Percentiles rank a stretch among this genome's conserved stretches.
Evolutionary conservation across 2,329 filamentous ascomycete species (phyloP).

Genomic region (Hymenoscyphus scutula): DNA sequence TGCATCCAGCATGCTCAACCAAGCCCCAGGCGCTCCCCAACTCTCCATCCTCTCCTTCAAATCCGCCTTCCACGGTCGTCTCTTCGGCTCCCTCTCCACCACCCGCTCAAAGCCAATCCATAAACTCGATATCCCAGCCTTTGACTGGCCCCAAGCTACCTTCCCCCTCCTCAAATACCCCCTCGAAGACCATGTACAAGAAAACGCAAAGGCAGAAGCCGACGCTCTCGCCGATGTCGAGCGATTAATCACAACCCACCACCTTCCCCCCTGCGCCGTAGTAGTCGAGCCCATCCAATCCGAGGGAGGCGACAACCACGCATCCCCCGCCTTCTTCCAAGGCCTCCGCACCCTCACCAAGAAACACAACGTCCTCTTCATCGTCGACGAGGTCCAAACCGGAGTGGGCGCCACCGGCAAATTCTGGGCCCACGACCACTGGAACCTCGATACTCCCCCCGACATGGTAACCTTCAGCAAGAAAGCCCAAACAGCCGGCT

Average conservation of each 20-base stretch:
- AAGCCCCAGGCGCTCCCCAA: slow-evolving; percentile 68
- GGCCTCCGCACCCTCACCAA: slow-evolving; percentile 70
- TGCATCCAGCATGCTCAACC: slow-evolving; percentile 66
- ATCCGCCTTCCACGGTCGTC: slow-evolving; percentile 75
- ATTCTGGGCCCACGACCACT: slow-evolving; percentile 87
- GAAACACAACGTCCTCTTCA: slow-evolving; percentile 68
- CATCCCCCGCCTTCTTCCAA: slow-evolving; percentile 74
- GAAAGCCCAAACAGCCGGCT: slow-evolving; percentile 82
- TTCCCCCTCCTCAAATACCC: slow-evolving; percentile 79
- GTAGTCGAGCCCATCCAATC: slow-evolving; percentile 80
- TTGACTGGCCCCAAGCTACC: slow-evolving; percentile 81
- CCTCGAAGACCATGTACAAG: slow-evolving; percentile 63
- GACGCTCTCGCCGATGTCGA: slow-evolving; percentile 73
- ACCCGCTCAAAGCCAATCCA: slow-evolving; percentile 81
- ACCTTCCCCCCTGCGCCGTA: slow-evolving; percentile 69
- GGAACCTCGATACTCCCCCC: slow-evolving; percentile 67
- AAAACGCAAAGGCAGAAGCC: slow-evolving; percentile 70
- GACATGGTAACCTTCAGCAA: slow-evolving; percentile 90
- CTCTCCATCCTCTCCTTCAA: slow-evolving; percentile 78
- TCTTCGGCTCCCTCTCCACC: slow-evolving; percentile 75
- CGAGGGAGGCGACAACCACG: slow-evolving; percentile 82
- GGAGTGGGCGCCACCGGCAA: slow-evolving; percentile 82
- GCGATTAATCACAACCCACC: slow-evolving; percentile 62
- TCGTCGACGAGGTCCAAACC: slow-evolving; percentile 83
- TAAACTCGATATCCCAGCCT: slow-evolving; percentile 84